These are phyloP conservation scores for Musa balbisiana DNA, from an alignment of 202 grass and related monocot genomes.

Conservation along the genomic window DNA sequence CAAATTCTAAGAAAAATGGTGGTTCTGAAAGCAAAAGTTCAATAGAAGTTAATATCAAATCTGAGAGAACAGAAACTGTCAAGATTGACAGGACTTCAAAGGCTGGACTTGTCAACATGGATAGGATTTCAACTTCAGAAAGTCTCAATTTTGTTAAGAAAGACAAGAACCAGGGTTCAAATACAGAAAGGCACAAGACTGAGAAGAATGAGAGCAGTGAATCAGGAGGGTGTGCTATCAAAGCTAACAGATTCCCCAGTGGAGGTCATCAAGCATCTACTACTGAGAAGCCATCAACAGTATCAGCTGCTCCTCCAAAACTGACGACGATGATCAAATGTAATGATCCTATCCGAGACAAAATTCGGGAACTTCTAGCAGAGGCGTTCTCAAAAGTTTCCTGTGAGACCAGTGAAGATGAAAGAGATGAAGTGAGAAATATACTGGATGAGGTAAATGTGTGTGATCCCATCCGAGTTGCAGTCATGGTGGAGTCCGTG, in stretches of 20 bases:
- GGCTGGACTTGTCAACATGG: conserved; percentile 29
- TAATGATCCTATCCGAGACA: conserved; percentile 62
- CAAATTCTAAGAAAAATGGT: conserved; percentile 52
- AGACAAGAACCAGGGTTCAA: conserved; percentile 25
- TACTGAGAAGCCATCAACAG: conserved; percentile 36
- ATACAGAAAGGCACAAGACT: conserved; percentile 32
- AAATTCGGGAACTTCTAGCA: conserved; percentile 63
- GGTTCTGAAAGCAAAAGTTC: conserved; percentile 14
- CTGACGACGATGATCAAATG: conserved; percentile 64
- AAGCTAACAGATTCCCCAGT: conserved; percentile 29
- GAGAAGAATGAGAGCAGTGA: conserved; percentile 37
- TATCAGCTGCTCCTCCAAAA: conserved; percentile 32
- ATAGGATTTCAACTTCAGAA: conserved; percentile 4
- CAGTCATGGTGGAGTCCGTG: conserved; percentile 59
- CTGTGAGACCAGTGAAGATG: conserved; percentile 51
- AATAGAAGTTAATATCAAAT: neutral
- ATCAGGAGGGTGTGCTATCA: conserved; percentile 29
- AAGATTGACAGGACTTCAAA: conserved; percentile 30
- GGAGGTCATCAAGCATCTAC: conserved; percentile 31
- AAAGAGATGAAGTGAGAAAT: conserved; percentile 58
- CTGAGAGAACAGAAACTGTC: conserved; percentile 2
- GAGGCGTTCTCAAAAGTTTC: conserved; percentile 74
- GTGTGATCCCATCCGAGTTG: conserved; percentile 65
- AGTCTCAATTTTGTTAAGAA: conserved; percentile 37
- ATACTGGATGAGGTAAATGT: conserved; percentile 53